phyloP scores from a whole-genome alignment of 148 eudicot species.

The Camellia japonica region DNA sequence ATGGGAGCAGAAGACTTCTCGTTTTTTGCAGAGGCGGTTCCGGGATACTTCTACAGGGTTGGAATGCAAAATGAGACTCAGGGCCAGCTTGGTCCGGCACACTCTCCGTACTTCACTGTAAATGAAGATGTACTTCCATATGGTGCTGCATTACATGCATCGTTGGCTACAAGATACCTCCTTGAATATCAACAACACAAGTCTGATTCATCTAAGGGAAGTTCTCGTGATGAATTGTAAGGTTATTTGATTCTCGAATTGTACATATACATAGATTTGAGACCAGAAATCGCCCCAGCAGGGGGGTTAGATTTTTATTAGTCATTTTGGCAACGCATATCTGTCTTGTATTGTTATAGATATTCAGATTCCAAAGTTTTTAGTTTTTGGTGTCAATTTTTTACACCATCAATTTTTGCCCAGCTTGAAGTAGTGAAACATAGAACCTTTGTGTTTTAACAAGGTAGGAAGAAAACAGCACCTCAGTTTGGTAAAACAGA shows the following conservation, averaged over 20 bases:
- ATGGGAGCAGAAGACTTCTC: constrained; percentile 83
- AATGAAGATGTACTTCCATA: constrained; percentile 73
- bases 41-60: constrained; percentile 56
- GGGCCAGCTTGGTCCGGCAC: constrained; percentile 36
- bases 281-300: not conserved
- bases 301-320: no score
- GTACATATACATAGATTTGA: not conserved
- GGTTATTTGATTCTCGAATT: no score
- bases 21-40: constrained; percentile 57
- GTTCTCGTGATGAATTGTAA: constrained; percentile 34
- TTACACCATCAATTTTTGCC: no score
- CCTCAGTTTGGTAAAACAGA: no score
- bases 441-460: no score
- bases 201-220: not conserved
- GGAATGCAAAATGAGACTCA: constrained; percentile 57
- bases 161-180: constrained; percentile 44
- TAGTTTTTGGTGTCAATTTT: not conserved
- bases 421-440: no score
- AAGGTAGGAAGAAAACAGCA: no score
- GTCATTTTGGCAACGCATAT: not conserved
- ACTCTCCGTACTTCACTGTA: constrained; percentile 44
- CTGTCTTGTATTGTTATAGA: not conserved
- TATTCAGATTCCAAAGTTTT: not conserved
- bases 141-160: constrained; percentile 80
- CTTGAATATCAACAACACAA: constrained; percentile 23